Base-by-base conservation (phyloP, 2,329 filamentous ascomycete species). In the Xylariaceae sp. region DNA sequence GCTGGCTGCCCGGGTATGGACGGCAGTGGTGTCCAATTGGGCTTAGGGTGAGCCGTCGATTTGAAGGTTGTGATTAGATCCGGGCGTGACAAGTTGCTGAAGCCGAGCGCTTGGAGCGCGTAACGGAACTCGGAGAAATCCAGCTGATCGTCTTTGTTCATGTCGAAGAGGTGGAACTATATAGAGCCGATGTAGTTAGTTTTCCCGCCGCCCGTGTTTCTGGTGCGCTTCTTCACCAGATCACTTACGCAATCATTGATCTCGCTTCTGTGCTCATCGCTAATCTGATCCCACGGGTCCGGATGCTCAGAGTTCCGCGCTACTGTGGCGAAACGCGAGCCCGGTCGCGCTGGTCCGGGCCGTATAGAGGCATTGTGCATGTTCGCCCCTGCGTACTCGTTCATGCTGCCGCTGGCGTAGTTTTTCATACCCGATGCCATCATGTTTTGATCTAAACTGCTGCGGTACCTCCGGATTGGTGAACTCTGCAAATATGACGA, bases 41-140 rank as follows among this genome's bases (percentile, higher is more conserved):
- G 74, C n/a, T 83, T 83, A 22, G 87, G 80, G 2, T 87, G 80
- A 59, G 92, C 94, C 71, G 94, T 85, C n/a, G 83, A 80, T 55
- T 89, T 87, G 56, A 99, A 81, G 58, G 95, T 83, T 43, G 80
- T 76, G 65, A 92, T 86, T 56, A 96, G 90, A 64, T 95, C 90
- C 58, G 84, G 78, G 71, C 96, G 96, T 55, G 89, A 81, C 47
- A 96, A 79, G 66, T 95, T 90, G 22, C 61, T 64, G 76, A 97
- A 97, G 60, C 94, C 94, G 1, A 99, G 84, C 3, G 94, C 94
- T 70, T 95, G 94, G 65, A 97, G 86, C 56, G 92, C 91, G 74
- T 97, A 94, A 72, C 94, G 92, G 70, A 97, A 89, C 74, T 99
- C 94, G 75, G 97, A 94, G 77, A 96, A 97, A 76, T 97, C 92